Percentiles rank a stretch among this genome's conserved stretches.
phyloP scores from a whole-genome alignment of 2,329 filamentous ascomycete species.

The Phoma sp. region DNA sequence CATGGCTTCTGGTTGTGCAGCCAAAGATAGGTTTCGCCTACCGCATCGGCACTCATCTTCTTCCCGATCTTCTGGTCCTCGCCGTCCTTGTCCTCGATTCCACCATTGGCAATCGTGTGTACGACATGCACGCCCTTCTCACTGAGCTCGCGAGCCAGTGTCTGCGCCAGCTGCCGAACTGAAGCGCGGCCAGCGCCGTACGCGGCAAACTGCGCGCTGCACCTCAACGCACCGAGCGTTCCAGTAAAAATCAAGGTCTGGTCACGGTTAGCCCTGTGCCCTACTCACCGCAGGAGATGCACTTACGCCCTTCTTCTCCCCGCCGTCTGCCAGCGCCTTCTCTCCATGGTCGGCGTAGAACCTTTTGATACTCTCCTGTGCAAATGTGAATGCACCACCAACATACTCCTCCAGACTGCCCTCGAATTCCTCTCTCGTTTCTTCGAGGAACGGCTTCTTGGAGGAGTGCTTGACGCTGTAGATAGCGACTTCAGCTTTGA shows the following conservation, averaged over 20 bases:
- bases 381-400: conserved; percentile 62
- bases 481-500: conserved; percentile 61
- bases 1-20: conserved; percentile 56
- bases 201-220: conserved; percentile 60
- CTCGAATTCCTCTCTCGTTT: conserved; percentile 56
- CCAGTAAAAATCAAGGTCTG: conserved; percentile 64
- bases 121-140: conserved; percentile 63
- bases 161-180: conserved; percentile 62
- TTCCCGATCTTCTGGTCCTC: conserved; percentile 58
- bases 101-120: conserved; percentile 65
- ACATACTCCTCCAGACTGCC: conserved; percentile 59
- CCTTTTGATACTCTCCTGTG: conserved; percentile 59
- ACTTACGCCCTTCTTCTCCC: conserved; percentile 58
- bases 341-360: conserved; percentile 61
- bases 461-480: conserved; percentile 63
- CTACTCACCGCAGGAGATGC: neutral
- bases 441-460: conserved; percentile 62
- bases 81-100: conserved; percentile 58
- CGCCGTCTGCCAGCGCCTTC: conserved; percentile 53
- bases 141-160: conserved; percentile 62
- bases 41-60: conserved; percentile 64
- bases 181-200: conserved; percentile 62
- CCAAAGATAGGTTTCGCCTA: conserved; percentile 63
- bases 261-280: neutral
- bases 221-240: conserved; percentile 60